Conservation (phyloP, 192 early-diverging fungal genomes). For the Coemansia sp. region DNA sequence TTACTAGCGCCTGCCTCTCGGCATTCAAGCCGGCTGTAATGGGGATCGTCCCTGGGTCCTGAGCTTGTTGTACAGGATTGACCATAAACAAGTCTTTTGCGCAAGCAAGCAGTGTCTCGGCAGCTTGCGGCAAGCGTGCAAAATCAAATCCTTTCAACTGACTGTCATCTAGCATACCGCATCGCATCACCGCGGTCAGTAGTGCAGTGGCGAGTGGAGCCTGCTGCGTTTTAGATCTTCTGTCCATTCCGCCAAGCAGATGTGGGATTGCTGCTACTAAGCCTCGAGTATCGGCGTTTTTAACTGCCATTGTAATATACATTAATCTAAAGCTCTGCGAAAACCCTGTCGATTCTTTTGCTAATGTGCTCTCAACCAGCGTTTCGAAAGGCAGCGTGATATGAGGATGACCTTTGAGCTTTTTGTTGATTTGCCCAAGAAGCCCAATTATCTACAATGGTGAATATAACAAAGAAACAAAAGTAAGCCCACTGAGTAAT, state of each 20-base stretch:
- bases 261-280: constrained; percentile 55
- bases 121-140: background rate
- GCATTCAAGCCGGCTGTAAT: constrained; percentile 23
- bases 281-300: constrained; percentile 53
- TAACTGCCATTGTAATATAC: constrained; percentile 81
- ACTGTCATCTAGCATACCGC: constrained; percentile 21
- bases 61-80: constrained; percentile 3
- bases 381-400: constrained; percentile 63
- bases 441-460: constrained; percentile 68
- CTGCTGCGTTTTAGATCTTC: constrained; percentile 61
- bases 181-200: constrained; percentile 58
- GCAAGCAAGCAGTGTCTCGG: constrained; percentile 14
- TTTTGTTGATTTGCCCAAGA: constrained; percentile 82
- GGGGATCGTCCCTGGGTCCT: background rate
- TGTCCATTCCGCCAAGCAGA: constrained; percentile 63
- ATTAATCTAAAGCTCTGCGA: constrained; percentile 82
- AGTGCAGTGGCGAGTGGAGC: constrained; percentile 64
- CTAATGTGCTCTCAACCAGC: constrained; percentile 63
- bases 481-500: background rate
- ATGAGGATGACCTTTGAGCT: constrained; percentile 63
- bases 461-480: background rate
- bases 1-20: constrained; percentile 39
- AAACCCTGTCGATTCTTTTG: constrained; percentile 47
- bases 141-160: constrained; percentile 17
- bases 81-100: constrained; percentile 27